Evolutionary conservation across 352 stramenopile species (phyloP), one percentile per base, ranked within the genome.

Genomic region (Pythium pyrilobum): DNA sequence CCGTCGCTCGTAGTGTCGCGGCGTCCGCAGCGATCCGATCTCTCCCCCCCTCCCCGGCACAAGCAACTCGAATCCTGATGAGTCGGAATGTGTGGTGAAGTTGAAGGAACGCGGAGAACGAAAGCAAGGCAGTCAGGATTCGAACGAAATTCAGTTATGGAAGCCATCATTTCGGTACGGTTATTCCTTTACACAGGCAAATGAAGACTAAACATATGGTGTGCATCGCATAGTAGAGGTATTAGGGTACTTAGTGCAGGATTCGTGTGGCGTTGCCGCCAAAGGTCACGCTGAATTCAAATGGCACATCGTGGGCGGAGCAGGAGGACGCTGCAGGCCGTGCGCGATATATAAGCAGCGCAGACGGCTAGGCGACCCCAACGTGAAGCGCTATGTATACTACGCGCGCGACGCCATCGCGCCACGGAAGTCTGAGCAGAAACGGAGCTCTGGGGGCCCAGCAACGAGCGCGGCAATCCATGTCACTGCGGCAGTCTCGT

Each of bases 121-220:
- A 53, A 43, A 36, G 33, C 9, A 40, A 16, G 38, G 16, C 25
- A 9, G 27, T 3, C n/a, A 56, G 48, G 49, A 56, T 56, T 56
- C 49, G 49, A 56, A 56, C 49, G 29, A 18, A 25, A 21, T 56
- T n/a, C n/a, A n/a, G n/a, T n/a, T n/a, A n/a, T n/a, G n/a, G n/a
- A n/a, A n/a, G n/a, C n/a, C n/a, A n/a, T n/a, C n/a, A n/a, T n/a
- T n/a, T 38, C 1, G 49, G 15, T 56, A 47, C 20, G 12, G 36
- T 48, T 48, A 56, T 24, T 56, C 3, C 11, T n/a, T 38, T 41
- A 5, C 5, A 40, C 0, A 39, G 27, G 38, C 11, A 31, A 3
- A n/a, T 25, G 16, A n/a, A n/a, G n/a, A n/a, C n/a, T n/a, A n/a
- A n/a, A n/a, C n/a, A n/a, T n/a, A n/a, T n/a, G n/a, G n/a, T n/a